Percentiles rank a stretch among this genome's conserved stretches.
Evolutionary conservation across 177 flowering plant genomes (phyloP).

Genomic region (Tripterygium wilfordii): DNA sequence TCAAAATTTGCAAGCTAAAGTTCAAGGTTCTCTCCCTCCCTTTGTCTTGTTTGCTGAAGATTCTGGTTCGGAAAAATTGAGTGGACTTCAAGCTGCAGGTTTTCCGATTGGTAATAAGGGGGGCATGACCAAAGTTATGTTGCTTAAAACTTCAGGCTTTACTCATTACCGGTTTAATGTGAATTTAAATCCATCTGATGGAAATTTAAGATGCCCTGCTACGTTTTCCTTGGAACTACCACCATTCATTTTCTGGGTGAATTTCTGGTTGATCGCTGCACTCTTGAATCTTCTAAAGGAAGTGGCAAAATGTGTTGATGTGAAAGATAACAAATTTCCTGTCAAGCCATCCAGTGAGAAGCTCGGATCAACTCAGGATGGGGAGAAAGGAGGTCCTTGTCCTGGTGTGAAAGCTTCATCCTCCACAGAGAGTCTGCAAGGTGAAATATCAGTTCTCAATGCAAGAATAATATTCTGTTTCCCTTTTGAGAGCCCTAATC

Average conservation of each 20-base stretch:
- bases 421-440: conserved; percentile 32
- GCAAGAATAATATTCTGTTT: conserved; percentile 74
- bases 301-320: conserved; percentile 22
- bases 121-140: conserved; percentile 36
- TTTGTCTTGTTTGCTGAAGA: conserved; percentile 20
- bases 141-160: conserved; percentile 49
- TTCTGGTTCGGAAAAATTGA: conserved; percentile 16
- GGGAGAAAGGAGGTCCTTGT: conserved; percentile 14
- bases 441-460: conserved; percentile 44
- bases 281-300: conserved; percentile 38
- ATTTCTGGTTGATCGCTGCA: conserved; percentile 38
- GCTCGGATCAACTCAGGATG: conserved; percentile 17
- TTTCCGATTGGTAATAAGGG: conserved; percentile 12
- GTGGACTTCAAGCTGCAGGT: conserved; percentile 8
- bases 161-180: conserved; percentile 23
- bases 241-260: conserved; percentile 67
- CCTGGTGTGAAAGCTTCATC: conserved; percentile 15
- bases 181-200: conserved; percentile 23
- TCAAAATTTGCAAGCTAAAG: conserved; percentile 49
- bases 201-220: conserved; percentile 17
- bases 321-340: conserved; percentile 11
- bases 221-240: conserved; percentile 67
- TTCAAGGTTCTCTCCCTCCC: conserved; percentile 53
- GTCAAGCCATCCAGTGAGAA: conserved; percentile 10
- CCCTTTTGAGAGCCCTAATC: conserved; percentile 36